Conservation (phyloP, 257 asterid species). For the Jasminum sambac region DNA sequence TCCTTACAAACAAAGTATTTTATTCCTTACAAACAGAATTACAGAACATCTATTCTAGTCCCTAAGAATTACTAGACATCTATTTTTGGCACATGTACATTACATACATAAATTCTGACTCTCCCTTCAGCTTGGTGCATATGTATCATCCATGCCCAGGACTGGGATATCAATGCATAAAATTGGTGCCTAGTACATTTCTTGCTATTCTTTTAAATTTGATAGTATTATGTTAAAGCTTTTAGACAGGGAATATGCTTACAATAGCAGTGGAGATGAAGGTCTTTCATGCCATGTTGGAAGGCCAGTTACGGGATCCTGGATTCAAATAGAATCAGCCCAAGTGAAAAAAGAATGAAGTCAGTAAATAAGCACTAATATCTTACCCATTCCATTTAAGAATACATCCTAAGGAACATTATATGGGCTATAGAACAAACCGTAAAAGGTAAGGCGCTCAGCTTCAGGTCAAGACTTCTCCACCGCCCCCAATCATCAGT, state of each 20-base stretch:
- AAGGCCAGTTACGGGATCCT: slow-evolving; percentile 96
- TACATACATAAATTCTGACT: too few relatives aligned
- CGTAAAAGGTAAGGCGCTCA: slow-evolving; percentile 85
- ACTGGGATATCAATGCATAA: too few relatives aligned
- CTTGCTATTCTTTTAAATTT: background rate
- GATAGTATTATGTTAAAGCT: background rate
- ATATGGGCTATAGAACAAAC: slow-evolving; percentile 43
- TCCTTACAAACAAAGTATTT: too few relatives aligned
- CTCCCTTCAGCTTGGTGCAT: too few relatives aligned
- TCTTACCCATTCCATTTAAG: slow-evolving; percentile 19
- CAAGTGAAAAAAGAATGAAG: slow-evolving; percentile 20
- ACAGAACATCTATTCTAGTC: too few relatives aligned
- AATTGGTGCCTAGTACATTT: too few relatives aligned
- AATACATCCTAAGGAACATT: slow-evolving; percentile 24
- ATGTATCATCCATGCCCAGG: too few relatives aligned
- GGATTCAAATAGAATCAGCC: slow-evolving; percentile 39
- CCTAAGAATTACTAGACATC: too few relatives aligned
- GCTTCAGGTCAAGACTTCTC: slow-evolving; percentile 79
- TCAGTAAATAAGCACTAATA: slow-evolving; percentile 17
- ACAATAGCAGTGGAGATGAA: slow-evolving; percentile 78
- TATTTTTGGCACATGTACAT: too few relatives aligned
- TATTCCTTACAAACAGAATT: slow-evolving; percentile 13
- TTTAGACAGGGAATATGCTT: slow-evolving; percentile 39
- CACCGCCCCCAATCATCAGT: slow-evolving; percentile 89
- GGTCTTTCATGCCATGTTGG: slow-evolving; percentile 91